These are phyloP conservation scores for Aspergillus ochraceoroseus DNA, from an alignment of 2,329 filamentous ascomycete genomes.

Conservation along the genomic window DNA sequence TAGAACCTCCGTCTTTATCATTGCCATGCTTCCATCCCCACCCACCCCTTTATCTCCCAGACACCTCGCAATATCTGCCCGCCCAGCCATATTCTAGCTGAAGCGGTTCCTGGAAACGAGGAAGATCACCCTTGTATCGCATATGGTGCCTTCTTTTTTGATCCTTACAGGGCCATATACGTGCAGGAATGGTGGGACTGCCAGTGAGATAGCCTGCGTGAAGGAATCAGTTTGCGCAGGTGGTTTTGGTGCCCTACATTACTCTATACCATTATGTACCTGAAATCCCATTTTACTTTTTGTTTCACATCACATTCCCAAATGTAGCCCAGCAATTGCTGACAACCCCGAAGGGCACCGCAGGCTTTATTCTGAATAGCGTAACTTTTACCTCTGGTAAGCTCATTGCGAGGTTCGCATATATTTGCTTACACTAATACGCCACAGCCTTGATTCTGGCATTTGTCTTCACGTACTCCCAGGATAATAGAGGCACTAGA, in stretches of 20 bases:
- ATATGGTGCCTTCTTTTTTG: slow-evolving; percentile 58
- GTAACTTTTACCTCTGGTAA: slow-evolving; percentile 39
- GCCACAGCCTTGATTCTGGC: slow-evolving; percentile 67
- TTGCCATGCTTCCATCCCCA: slow-evolving; percentile 3
- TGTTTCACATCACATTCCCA: slow-evolving; percentile 9
- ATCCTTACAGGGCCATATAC: slow-evolving; percentile 55
- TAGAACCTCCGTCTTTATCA: slow-evolving; percentile 10
- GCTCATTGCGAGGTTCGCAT: slow-evolving; percentile 15
- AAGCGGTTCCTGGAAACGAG: slow-evolving; percentile 79
- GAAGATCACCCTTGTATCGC: slow-evolving; percentile 69
- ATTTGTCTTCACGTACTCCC: slow-evolving; percentile 75
- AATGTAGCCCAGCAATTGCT: slow-evolving; percentile 27
- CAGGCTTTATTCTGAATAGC: slow-evolving; percentile 36
- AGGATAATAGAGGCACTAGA: slow-evolving; percentile 74
- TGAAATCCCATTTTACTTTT: slow-evolving; percentile 20
- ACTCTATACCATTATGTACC: slow-evolving; percentile 20
- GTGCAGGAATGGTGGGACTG: slow-evolving; percentile 72
- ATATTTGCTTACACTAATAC: slow-evolving; percentile 40
- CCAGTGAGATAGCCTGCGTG: slow-evolving; percentile 60
- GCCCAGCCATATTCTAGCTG: slow-evolving; percentile 66
- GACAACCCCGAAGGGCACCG: slow-evolving; percentile 40
- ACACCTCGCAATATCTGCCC: slow-evolving; percentile 69
- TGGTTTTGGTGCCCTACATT: slow-evolving; percentile 65
- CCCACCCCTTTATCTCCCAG: slow-evolving; percentile 21
- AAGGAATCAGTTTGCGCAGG: slow-evolving; percentile 55